These are phyloP conservation scores for Phytophthora citricola DNA, from an alignment of 352 stramenopile genomes.

Conservation along the genomic window DNA sequence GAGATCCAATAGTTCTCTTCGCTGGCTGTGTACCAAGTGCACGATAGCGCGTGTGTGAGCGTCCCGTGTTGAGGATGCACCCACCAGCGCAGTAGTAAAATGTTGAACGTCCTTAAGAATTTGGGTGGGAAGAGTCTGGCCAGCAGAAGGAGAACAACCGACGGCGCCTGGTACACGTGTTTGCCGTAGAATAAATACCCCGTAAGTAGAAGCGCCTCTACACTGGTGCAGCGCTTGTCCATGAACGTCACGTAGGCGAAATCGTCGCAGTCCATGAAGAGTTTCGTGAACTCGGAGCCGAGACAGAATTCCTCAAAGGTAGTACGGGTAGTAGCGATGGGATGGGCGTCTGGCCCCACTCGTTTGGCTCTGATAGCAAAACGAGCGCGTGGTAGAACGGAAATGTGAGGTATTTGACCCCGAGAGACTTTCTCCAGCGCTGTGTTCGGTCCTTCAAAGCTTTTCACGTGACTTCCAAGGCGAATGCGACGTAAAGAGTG, in stretches of 20 bases:
- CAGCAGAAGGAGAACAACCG: slow-evolving; percentile 32
- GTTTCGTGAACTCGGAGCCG: slow-evolving; percentile 24
- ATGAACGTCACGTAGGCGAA: slow-evolving; percentile 32
- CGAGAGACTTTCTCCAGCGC: slow-evolving; percentile 11
- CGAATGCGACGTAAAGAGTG: slow-evolving; percentile 12
- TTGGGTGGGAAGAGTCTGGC: slow-evolving; percentile 32
- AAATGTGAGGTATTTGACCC: slow-evolving; percentile 9
- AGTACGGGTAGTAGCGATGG: slow-evolving; percentile 21
- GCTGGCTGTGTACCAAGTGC: slow-evolving; percentile 38
- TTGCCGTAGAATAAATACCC: slow-evolving; percentile 39
- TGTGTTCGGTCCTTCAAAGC: slow-evolving; percentile 5
- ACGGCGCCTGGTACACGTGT: slow-evolving; percentile 37
- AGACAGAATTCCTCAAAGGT: slow-evolving; percentile 41
- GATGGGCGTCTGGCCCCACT: slow-evolving; percentile 12
- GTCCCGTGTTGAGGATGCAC: slow-evolving; percentile 25
- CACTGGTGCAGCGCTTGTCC: slow-evolving; percentile 22
- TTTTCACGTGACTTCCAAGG: slow-evolving; percentile 5
- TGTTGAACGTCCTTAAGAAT: slow-evolving; percentile 39
- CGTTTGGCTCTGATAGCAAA: slow-evolving; percentile 23
- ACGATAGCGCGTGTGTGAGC: slow-evolving; percentile 28
- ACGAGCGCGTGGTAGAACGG: slow-evolving; percentile 9
- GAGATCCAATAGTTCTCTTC: slow-evolving; percentile 43
- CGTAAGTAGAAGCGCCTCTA: slow-evolving; percentile 35
- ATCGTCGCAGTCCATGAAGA: slow-evolving; percentile 43
- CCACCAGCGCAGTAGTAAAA: slow-evolving; percentile 37